Evolutionary conservation across 306 rosid species (phyloP), one percentile per base, ranked within the genome.

Genomic region (Dicorynia guianensis): DNA sequence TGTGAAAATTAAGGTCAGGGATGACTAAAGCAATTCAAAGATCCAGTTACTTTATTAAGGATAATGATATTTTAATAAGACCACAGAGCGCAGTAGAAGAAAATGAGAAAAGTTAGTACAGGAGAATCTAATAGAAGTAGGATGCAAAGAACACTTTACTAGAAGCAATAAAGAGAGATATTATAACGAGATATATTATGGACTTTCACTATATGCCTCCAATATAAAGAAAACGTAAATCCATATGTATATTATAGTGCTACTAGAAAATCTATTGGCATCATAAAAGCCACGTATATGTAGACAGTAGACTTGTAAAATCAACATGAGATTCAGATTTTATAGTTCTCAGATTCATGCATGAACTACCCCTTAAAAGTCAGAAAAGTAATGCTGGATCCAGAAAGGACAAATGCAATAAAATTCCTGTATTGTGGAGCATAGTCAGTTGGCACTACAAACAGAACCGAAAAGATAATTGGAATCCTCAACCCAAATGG

Each of bases 401-500:
- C 13, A 47, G 55, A 43, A 43, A 33, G 38, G 25, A 50, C 60
- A 59, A 38, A 18, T 48, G 48, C 17, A 50, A 39, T 2, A 2
- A 58, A 40, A 8, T 48, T 73, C 54, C 55, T 19, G 13, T 38
- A 48, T 42, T 15, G 33, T 65, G 43, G 33, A 65, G 43, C 8
- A 69, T 17, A 52, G 11, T 67, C 57, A 66, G 46, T 38, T 44
- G 30, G 1, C 30, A 25, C 30, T 25, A 25, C 30, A 25, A 63
- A 56, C 10, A 71, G 48, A 70, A 48, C 54, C 30, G 34, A 63
- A 54, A 76, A 30, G 13, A 67, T 35, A 46, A 25, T 48, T 20
- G 42, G 6, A 64, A 70, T 76, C 30, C 36, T 47, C 47, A 43
- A 59, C 43, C 42, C 71, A 67, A 78, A 77, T 62, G 46, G 69